Conservation (phyloP, 2,329 filamentous ascomycete species). For the Tricladium varicosporioides region DNA sequence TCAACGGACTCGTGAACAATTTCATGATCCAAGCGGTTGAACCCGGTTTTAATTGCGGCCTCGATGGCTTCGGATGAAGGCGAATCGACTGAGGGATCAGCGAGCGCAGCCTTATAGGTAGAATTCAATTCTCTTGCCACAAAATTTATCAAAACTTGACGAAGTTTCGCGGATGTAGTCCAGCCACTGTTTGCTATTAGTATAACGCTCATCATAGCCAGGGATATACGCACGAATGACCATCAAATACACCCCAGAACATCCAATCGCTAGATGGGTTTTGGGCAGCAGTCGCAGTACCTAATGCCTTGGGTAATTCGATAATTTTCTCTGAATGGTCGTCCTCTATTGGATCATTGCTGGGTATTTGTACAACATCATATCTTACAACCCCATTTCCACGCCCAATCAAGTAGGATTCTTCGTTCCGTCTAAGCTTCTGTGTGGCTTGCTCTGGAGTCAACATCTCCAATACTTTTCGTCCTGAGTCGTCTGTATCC, state of each 20-base stretch:
- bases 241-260: constrained; percentile 99
- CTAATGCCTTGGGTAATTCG: constrained; percentile 68
- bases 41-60: constrained; percentile 87
- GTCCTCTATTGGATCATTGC: constrained; percentile 97
- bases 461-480: constrained; percentile 91
- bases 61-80: constrained; percentile 83
- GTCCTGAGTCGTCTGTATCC: constrained; percentile 78
- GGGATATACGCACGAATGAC: constrained; percentile 71
- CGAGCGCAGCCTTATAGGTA: constrained; percentile 76
- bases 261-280: constrained; percentile 83
- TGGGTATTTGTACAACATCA: constrained; percentile 89
- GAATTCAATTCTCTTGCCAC: constrained; percentile 90
- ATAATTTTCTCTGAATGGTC: constrained; percentile 98
- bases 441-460: constrained; percentile 90
- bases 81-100: constrained; percentile 52
- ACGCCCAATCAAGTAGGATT: constrained; percentile 86
- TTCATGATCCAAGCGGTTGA: constrained; percentile 84
- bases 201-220: background rate
- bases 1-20: constrained; percentile 92
- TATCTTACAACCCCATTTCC: constrained; percentile 92
- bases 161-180: constrained; percentile 95
- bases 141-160: constrained; percentile 87
- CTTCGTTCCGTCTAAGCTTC: constrained; percentile 83
- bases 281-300: constrained; percentile 35
- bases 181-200: constrained; percentile 65